Base-by-base conservation (phyloP, 1,139 yeast species). In the Protomyces inundatus region DNA sequence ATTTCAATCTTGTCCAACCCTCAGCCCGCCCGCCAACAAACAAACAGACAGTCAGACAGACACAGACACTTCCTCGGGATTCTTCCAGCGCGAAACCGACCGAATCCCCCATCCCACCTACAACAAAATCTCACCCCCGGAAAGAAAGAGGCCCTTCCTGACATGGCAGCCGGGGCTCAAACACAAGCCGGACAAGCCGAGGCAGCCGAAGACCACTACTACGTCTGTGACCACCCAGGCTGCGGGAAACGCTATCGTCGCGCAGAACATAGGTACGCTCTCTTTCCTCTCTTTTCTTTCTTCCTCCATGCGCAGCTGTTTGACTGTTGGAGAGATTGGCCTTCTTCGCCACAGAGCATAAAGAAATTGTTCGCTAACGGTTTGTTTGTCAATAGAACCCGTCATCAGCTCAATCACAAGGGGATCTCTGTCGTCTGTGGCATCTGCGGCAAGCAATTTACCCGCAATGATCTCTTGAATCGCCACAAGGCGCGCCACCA, bases 401-500 rank as follows among this genome's bases (percentile, higher is more conserved):
- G 52, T 6, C 54, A 33, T 39, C 48, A 46, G 48, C 59, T 55
- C 40, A 54, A 37, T 54, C 56, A 37, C 46, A 37, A 39, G 48
- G 56, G 48, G 48, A n/a, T 54, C 35, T 30, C 45, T 33, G 32
- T 54, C 4, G 48, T 16, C 7, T 54, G 56, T 37, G 46, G 37
- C 10, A 12, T 36, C 16, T 54, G 48, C 35, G 48, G 37, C 35
- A 54, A 37, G 46, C 10, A 9, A 23, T 54, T 54, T 16, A 54
- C 56, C 23, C 16, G 56, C 12, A 37, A 54, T 10, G 36, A 36
- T 23, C 32, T 33, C 30, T 35, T 36, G 33, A 34, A 36, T 10
- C 33, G 72, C 73, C 42, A 69, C 73, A 34, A 69, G 70, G n/a
- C 66, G 76, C 64, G 68, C 76, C 71, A 79, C 16, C 48, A 42